phyloP scores from a whole-genome alignment of 495 filamentous ascomycete genomes.

The Lentithecium fluviatile region DNA sequence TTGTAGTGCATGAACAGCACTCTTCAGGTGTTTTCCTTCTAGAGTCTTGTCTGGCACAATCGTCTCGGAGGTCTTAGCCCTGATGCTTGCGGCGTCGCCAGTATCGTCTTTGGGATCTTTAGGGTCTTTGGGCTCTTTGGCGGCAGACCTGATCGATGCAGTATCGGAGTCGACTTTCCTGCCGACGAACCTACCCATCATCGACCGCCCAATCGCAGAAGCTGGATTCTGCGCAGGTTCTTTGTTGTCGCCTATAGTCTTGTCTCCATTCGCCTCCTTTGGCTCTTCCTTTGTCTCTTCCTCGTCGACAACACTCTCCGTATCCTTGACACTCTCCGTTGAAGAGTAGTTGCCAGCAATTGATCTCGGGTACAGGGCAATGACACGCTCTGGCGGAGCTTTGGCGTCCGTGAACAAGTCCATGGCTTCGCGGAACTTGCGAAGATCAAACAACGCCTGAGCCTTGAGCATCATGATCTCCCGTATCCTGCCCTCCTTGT shows the following conservation, averaged over 20 bases:
- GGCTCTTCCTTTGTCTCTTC: constrained; percentile 52
- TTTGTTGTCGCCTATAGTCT: constrained; percentile 37
- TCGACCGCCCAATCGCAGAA: constrained; percentile 30
- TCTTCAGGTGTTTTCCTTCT: constrained; percentile 76
- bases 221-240: constrained; percentile 31
- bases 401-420: constrained; percentile 87
- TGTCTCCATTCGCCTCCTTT: constrained; percentile 23
- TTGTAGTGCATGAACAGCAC: constrained; percentile 75
- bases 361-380: constrained; percentile 75
- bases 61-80: constrained; percentile 40
- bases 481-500: constrained; percentile 76
- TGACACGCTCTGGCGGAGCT: constrained; percentile 84
- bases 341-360: constrained; percentile 80
- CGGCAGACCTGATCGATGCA: constrained; percentile 64
- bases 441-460: constrained; percentile 73
- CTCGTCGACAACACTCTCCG: constrained; percentile 47
- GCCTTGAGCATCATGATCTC: constrained; percentile 90
- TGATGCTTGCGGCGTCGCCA: constrained; percentile 51
- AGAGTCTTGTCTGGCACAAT: constrained; percentile 49
- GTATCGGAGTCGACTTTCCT: constrained; percentile 58
- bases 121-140: constrained; percentile 33
- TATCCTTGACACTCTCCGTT: constrained; percentile 44
- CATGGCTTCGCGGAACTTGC: constrained; percentile 83
- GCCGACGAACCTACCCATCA: constrained; percentile 53
- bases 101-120: constrained; percentile 43